A percentile compares a stretch with the other conserved stretches of the same genome.
phyloP scores from a whole-genome alignment of 306 rosid species.

The Ochetophila trinervis region DNA sequence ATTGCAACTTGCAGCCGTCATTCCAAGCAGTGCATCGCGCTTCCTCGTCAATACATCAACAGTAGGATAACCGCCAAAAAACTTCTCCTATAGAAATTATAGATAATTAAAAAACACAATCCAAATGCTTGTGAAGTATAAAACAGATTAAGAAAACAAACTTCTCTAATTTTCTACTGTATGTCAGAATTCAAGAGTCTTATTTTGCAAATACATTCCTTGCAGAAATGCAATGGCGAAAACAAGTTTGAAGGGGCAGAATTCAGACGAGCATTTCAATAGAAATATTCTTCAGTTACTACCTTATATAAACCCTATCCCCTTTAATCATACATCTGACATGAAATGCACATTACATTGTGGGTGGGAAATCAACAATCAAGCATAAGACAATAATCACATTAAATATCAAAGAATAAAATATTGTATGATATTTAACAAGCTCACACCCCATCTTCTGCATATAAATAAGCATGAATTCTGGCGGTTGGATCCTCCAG shows the following conservation, averaged over 20 bases:
- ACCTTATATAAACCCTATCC: too few relatives aligned
- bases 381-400: neutral
- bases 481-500: slow-evolving; percentile 82
- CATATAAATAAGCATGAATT: slow-evolving; percentile 55
- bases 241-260: too few relatives aligned
- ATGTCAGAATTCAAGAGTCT: too few relatives aligned
- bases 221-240: too few relatives aligned
- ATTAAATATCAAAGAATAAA: neutral
- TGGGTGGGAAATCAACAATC: neutral
- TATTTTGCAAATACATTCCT: too few relatives aligned
- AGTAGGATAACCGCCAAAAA: slow-evolving; percentile 48
- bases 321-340: too few relatives aligned
- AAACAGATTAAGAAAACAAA: neutral
- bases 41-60: slow-evolving; percentile 28
- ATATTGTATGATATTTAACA: neutral
- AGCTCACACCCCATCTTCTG: slow-evolving; percentile 59
- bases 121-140: neutral
- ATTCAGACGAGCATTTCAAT: too few relatives aligned
- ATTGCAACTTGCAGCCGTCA: slow-evolving; percentile 8
- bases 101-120: neutral
- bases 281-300: too few relatives aligned
- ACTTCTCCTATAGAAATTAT: slow-evolving; percentile 28
- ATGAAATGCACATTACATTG: too few relatives aligned
- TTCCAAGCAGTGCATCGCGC: slow-evolving; percentile 50
- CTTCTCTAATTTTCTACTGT: neutral